Percentiles rank a stretch among this genome's conserved stretches.
These are phyloP conservation scores for Raphanus hybrid DNA, from an alignment of 441 rosid species.

Conservation along the genomic window DNA sequence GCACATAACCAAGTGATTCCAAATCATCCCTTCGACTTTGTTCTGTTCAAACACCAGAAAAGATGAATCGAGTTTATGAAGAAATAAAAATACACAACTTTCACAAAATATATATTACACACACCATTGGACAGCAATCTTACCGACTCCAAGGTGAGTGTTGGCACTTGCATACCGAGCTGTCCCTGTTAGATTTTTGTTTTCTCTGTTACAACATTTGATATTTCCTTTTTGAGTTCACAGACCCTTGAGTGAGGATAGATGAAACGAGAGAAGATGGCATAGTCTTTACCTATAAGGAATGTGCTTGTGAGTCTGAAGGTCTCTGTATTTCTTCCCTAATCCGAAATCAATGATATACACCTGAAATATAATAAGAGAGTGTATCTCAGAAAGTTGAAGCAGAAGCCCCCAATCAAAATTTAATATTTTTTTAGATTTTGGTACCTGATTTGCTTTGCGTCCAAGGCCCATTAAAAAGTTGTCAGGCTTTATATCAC, in stretches of 20 bases:
- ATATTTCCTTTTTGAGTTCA: neutral
- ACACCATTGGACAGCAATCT: constrained; percentile 38
- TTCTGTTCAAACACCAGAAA: constrained; percentile 50
- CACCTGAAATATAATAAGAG: constrained; percentile 51
- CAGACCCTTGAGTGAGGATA: neutral
- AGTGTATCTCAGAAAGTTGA: neutral
- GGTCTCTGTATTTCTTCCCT: constrained; percentile 93
- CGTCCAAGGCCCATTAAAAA: constrained; percentile 95
- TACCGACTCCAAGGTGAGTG: constrained; percentile 86
- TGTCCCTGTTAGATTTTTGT: constrained; percentile 84
- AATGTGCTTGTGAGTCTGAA: constrained; percentile 95
- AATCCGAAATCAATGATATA: constrained; percentile 90
- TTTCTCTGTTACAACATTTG: constrained; percentile 54
- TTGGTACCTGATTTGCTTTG: constrained; percentile 86
- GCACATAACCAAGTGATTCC: constrained; percentile 86
- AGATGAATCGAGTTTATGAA: neutral
- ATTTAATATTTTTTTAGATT: neutral
- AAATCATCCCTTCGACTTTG: constrained; percentile 94
- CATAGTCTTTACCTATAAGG: constrained; percentile 67
- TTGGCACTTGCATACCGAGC: constrained; percentile 92
- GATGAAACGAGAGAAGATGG: neutral
- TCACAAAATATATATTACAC: neutral
- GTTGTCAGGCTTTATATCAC: constrained; percentile 98
- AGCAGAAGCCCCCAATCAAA: neutral
- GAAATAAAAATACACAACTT: neutral